Conservation (phyloP, 2,329 filamentous ascomycete species). For the Pyricularia sp. region DNA sequence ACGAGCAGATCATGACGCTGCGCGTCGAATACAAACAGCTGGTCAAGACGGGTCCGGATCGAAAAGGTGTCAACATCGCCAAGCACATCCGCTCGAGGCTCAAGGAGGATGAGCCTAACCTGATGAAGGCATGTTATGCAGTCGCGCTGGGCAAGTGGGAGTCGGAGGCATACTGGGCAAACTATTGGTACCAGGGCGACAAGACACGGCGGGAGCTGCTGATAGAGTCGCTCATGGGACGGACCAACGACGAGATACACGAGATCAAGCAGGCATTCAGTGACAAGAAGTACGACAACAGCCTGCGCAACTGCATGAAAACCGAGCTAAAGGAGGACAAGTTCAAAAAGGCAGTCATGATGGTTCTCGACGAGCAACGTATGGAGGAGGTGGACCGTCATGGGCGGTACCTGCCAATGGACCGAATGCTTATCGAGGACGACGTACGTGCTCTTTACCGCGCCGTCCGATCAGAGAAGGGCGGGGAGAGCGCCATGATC, state of each 20-base stretch:
- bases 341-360: constrained; percentile 77
- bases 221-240: constrained; percentile 86
- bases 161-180: constrained; percentile 93
- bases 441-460: constrained; percentile 62
- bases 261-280: constrained; percentile 79
- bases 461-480: constrained; percentile 58
- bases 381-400: constrained; percentile 68
- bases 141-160: constrained; percentile 85
- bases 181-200: constrained; percentile 91
- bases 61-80: constrained; percentile 70
- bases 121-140: constrained; percentile 86
- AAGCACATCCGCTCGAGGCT: constrained; percentile 70
- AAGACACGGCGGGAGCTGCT: constrained; percentile 75
- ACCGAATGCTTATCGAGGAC: constrained; percentile 47
- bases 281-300: constrained; percentile 84
- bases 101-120: constrained; percentile 58
- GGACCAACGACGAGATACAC: constrained; percentile 74
- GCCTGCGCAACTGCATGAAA: constrained; percentile 72
- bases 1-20: constrained; percentile 78
- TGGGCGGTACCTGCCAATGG: constrained; percentile 43
- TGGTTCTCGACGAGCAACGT: constrained; percentile 67
- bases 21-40: constrained; percentile 83
- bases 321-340: constrained; percentile 91
- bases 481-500: constrained; percentile 81
- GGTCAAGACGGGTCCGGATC: constrained; percentile 62